Evolutionary conservation across 768 basidiomycete species (phyloP), one percentile per base, ranked within the genome.

Genomic region (Cyathus striatus): DNA sequence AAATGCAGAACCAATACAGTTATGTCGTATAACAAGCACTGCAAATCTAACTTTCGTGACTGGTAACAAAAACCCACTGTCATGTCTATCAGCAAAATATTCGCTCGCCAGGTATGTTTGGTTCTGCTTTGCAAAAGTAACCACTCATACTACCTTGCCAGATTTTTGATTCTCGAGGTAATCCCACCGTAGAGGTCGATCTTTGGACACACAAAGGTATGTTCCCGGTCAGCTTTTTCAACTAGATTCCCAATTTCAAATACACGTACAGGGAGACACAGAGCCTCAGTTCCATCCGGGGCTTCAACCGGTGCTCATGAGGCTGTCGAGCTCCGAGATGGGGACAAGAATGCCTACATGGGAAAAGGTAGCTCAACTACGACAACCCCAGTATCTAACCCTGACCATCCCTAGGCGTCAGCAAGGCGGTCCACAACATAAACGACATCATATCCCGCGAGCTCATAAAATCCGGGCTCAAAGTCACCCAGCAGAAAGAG

Each of bases 151-250:
- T 37, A 43, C 24, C 42, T 48, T 47, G 33, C 20, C 58, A 97
- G 95, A 95, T 98, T 82, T 98, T 96, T 66, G 95, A 98, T 78
- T 97, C 93, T 61, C 91, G 95, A 61, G 94, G 93, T 56, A 93
- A 97, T 79, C 92, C 90, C 57, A 95, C 93, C 58, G 90, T 96
- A 60, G 93, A 92, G 70, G 90, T 92, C 63, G 90, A 94, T 63
- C 70, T 94, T 57, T 62, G 77, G 78, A 97, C 94, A 48, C 76
- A 60, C 32, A 91, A 92, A 77, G 93, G 92, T 89, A 57, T 49
- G 46, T 45, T 41, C 37, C 24, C 18, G 25, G 20, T 41, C 21
- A 33, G 27, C 42, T 26, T 13, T 38, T 26, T 24, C 34, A 20
- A 22, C n/a, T n/a, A n/a, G n/a, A n/a, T n/a, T n/a, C n/a, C n/a